phyloP scores from a whole-genome alignment of 345 rosid species.

The Populus pruinosa region DNA sequence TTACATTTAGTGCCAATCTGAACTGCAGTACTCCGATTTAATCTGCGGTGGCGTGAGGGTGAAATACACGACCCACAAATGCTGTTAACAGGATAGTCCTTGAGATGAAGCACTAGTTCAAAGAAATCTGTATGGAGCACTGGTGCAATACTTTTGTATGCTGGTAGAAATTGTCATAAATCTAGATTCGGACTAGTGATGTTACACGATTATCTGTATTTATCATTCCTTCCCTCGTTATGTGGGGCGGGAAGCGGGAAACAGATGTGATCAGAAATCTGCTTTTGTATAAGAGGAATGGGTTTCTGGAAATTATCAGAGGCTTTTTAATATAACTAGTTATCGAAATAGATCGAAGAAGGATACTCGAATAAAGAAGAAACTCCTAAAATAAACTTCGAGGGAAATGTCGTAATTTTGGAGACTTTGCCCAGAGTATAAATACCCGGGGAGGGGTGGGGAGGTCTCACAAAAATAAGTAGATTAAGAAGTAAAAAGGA shows the following conservation, averaged over 20 bases:
- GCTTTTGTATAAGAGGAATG: background rate
- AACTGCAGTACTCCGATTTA: constrained; percentile 13
- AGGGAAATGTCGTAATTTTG: too few species aligned
- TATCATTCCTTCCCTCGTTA: too few species aligned
- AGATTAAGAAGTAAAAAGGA: too few species aligned
- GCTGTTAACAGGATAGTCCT: background rate
- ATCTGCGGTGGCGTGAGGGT: constrained; percentile 13
- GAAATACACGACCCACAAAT: background rate
- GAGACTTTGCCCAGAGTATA: too few species aligned
- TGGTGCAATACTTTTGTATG: background rate
- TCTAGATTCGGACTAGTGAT: background rate
- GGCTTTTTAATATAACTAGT: background rate
- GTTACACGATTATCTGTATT: background rate
- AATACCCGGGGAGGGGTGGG: too few species aligned
- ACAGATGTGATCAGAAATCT: background rate
- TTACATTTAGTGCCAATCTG: constrained; percentile 20
- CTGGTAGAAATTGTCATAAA: background rate
- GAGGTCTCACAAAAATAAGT: too few species aligned
- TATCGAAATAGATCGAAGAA: too few species aligned
- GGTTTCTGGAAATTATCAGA: background rate
- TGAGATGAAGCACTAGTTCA: background rate
- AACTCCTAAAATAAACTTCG: too few species aligned
- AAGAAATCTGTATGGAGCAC: background rate
- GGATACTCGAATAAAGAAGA: too few species aligned
- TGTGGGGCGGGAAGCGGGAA: background rate